These are phyloP conservation scores for Striga asiatica DNA, from an alignment of 257 asterid species.

Conservation along the genomic window DNA sequence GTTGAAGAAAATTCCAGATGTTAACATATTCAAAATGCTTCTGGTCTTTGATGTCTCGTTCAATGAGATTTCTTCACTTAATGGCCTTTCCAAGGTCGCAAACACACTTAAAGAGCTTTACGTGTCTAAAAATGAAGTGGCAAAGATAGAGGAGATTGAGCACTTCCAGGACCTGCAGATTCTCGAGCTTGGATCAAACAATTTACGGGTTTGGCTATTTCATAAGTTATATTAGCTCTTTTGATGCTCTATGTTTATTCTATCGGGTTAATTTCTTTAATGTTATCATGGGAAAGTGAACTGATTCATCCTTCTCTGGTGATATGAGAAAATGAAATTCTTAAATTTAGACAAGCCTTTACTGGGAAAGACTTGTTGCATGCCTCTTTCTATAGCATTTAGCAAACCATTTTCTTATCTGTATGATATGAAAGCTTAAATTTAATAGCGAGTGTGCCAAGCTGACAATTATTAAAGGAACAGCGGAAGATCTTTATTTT, in stretches of 20 bases:
- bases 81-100: constrained; percentile 62
- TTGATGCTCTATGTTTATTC: neutral
- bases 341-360: neutral
- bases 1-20: constrained; percentile 80
- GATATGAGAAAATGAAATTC: neutral
- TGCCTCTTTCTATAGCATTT: constrained; percentile 11
- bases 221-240: constrained; percentile 9
- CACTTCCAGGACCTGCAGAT: constrained; percentile 67
- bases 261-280: no score
- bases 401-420: constrained; percentile 6
- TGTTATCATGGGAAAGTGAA: neutral
- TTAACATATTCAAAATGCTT: constrained; percentile 63
- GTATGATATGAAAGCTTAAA: neutral
- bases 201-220: constrained; percentile 56
- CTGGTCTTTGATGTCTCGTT: constrained; percentile 81
- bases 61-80: constrained; percentile 65
- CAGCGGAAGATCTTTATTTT: neutral
- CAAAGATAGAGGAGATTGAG: constrained; percentile 85
- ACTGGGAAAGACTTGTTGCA: neutral
- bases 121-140: constrained; percentile 84
- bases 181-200: constrained; percentile 98
- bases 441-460: neutral
- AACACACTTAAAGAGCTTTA: constrained; percentile 78
- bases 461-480: constrained; percentile 1
- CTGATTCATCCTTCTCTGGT: neutral